These are phyloP conservation scores for Aspergillus campestris DNA, from an alignment of 495 filamentous ascomycete genomes.

Conservation along the genomic window DNA sequence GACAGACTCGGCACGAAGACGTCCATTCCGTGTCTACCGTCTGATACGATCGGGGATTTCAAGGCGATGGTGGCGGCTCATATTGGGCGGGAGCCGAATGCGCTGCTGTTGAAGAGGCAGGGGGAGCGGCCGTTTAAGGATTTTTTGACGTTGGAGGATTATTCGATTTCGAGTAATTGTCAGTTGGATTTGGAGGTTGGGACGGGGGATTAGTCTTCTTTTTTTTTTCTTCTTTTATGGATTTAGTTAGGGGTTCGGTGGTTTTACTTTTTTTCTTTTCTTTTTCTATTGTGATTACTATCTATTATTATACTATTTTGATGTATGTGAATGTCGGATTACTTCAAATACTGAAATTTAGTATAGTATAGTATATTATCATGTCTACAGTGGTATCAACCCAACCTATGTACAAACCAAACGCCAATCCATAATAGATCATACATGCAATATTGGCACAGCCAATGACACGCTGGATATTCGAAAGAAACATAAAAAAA, in stretches of 20 bases:
- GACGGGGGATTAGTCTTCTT: not conserved
- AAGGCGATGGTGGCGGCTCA: constrained; percentile 82
- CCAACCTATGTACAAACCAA: no score
- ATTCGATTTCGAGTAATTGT: constrained; percentile 53
- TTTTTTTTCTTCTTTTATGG: not conserved
- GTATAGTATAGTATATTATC: no score
- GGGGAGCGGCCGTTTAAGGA: constrained; percentile 90
- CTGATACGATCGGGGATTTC: constrained; percentile 73
- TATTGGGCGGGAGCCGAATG: constrained; percentile 79
- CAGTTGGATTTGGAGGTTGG: no score
- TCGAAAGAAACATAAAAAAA: constrained; percentile 4
- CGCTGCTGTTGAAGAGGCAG: constrained; percentile 86
- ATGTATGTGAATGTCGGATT: not conserved
- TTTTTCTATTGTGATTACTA: not conserved
- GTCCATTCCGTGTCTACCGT: constrained; percentile 75
- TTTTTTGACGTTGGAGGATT: constrained; percentile 74
- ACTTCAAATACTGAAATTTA: no score
- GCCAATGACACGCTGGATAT: constrained; percentile 19
- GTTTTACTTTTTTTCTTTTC: not conserved
- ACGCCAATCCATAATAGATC: not conserved
- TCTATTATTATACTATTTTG: not conserved
- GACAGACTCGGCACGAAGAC: constrained; percentile 88
- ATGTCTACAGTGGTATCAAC: no score
- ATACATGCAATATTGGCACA: constrained; percentile 11
- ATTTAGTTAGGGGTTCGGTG: no score